Evolutionary conservation across 2,329 filamentous ascomycete genomes (phyloP).

Genomic region (Gaeumannomyces tritici): DNA sequence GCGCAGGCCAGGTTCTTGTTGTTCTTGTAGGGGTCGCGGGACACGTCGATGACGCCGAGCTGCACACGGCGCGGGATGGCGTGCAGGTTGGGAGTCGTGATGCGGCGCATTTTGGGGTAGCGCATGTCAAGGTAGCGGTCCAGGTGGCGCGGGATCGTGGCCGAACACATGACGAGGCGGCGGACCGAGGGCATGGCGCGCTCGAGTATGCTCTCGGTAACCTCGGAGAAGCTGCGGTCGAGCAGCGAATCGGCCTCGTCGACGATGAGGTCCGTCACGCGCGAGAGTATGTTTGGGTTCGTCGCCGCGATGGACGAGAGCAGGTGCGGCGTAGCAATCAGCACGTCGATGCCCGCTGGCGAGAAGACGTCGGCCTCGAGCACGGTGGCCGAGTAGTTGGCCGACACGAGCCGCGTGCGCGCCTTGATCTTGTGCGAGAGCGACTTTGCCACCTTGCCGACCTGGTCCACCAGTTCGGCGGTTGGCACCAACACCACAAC

Average conservation of each 20-base stretch:
- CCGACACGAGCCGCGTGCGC: constrained; percentile 73
- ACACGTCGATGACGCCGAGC: constrained; percentile 83
- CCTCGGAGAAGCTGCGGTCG: constrained; percentile 82
- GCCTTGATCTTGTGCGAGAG: constrained; percentile 83
- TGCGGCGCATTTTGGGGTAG: constrained; percentile 73
- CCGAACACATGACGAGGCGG: constrained; percentile 87
- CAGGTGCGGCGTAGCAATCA: constrained; percentile 83
- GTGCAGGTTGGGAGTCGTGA: constrained; percentile 92
- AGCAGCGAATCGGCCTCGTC: constrained; percentile 96
- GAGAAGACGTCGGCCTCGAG: constrained; percentile 82
- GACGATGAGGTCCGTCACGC: constrained; percentile 77
- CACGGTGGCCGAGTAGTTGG: constrained; percentile 63
- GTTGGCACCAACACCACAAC: constrained; percentile 86
- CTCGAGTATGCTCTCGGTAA: constrained; percentile 75
- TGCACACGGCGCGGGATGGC: constrained; percentile 92
- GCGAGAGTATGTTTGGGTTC: constrained; percentile 87
- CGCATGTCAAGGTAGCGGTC: constrained; percentile 74
- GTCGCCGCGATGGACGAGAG: constrained; percentile 79
- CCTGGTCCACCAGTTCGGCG: constrained; percentile 82
- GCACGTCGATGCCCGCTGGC: constrained; percentile 69
- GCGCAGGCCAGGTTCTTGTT: constrained; percentile 92
- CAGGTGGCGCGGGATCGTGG: constrained; percentile 84
- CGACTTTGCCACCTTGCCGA: constrained; percentile 69
- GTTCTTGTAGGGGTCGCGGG: constrained; percentile 85
- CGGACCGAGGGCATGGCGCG: constrained; percentile 70